Conservation (phyloP, 2,329 filamentous ascomycete genomes). For the Hypoxylon sp. region DNA sequence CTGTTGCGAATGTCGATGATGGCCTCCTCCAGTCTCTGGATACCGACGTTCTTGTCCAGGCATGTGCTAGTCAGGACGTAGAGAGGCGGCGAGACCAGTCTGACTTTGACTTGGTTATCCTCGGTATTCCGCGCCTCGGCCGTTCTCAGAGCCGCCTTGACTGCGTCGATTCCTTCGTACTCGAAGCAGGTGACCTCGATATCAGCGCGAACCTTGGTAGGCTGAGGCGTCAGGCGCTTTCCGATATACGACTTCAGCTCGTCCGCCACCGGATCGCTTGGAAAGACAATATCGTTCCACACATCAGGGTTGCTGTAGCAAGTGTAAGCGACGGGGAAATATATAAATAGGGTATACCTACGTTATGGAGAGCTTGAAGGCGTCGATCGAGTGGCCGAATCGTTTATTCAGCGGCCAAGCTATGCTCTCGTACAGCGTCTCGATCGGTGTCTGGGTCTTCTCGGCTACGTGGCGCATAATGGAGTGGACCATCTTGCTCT, state of each 20-base stretch:
- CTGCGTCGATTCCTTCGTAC: constrained; percentile 97
- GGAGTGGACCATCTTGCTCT: constrained; percentile 98
- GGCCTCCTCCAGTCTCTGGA: constrained; percentile 83
- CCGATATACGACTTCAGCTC: constrained; percentile 95
- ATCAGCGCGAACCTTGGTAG: constrained; percentile 98
- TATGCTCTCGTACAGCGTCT: constrained; percentile 91
- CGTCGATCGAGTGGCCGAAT: constrained; percentile 95
- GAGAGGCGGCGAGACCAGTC: constrained; percentile 94
- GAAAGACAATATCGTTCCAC: constrained; percentile 92
- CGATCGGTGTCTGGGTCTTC: constrained; percentile 94
- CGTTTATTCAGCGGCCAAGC: constrained; percentile 98
- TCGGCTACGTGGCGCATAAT: constrained; percentile 99
- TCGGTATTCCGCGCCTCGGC: constrained; percentile 92
- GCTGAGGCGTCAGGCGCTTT: constrained; percentile 96
- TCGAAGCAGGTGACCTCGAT: constrained; percentile 95
- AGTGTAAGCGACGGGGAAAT: constrained; percentile 22
- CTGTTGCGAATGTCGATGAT: constrained; percentile 85
- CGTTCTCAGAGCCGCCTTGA: constrained; percentile 89
- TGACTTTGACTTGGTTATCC: constrained; percentile 96
- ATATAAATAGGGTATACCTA: constrained; percentile 54
- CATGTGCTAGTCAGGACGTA: constrained; percentile 97
- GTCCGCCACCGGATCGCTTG: constrained; percentile 82
- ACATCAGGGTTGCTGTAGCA: constrained; percentile 82
- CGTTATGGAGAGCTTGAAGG: constrained; percentile 99
- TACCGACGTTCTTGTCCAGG: constrained; percentile 88